Conservation (phyloP, 2,329 filamentous ascomycete species). For the Tolypocladium tundrense region DNA sequence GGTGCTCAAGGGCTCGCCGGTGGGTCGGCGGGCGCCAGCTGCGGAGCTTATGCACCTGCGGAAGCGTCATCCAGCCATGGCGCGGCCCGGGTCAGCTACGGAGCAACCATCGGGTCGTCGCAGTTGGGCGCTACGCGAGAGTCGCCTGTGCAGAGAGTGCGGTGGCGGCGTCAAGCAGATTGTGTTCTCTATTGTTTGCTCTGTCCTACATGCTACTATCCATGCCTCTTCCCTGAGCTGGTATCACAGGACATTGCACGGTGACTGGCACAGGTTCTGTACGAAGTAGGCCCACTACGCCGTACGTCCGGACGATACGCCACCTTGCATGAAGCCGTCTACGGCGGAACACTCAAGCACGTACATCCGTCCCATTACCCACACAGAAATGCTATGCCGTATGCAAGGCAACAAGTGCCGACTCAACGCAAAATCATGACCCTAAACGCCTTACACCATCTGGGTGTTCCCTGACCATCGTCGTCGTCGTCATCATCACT, state of each 20-base stretch:
- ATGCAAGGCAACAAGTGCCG: slow-evolving; percentile 1
- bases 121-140: background rate
- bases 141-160: background rate
- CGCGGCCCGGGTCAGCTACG: background rate
- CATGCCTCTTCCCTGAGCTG: background rate
- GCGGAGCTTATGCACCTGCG: background rate
- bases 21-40: background rate
- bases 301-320: too few relatives aligned
- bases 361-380: slow-evolving; percentile 1
- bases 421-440: background rate
- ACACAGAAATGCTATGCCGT: background rate
- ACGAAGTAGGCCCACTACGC: too few relatives aligned
- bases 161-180: background rate
- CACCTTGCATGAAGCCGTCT: background rate
- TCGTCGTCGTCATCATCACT: slow-evolving; percentile 1
- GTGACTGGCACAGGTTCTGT: too few relatives aligned
- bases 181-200: background rate
- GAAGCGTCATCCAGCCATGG: background rate
- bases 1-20: background rate
- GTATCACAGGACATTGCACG: background rate
- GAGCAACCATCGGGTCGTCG: background rate
- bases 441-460: slow-evolving; percentile 9
- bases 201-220: background rate
- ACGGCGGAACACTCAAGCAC: background rate
- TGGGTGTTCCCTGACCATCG: slow-evolving; percentile 1